phyloP scores from a whole-genome alignment of 257 asterid genomes.

The Ophiorrhiza pumila region DNA sequence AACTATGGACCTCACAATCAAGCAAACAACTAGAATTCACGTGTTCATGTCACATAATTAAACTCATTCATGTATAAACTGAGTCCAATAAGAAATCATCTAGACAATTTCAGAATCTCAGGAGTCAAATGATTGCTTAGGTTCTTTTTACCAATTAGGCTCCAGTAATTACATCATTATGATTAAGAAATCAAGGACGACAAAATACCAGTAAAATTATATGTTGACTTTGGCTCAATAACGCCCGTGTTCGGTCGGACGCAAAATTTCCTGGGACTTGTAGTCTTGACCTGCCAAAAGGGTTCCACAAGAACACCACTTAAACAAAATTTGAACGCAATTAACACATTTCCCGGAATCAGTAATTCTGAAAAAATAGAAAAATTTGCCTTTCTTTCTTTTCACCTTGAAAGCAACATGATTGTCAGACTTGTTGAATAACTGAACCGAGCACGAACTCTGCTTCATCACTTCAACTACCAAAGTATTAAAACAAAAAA shows the following conservation, averaged over 20 bases:
- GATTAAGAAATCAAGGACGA: not conserved
- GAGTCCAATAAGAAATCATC: not conserved
- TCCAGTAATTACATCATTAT: not conserved
- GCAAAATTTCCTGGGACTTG: slow-evolving; percentile 49
- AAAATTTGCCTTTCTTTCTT: not conserved
- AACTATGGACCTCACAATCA: not conserved
- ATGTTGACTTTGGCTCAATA: slow-evolving; percentile 36
- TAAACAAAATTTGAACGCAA: slow-evolving; percentile 2
- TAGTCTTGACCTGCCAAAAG: slow-evolving; percentile 48
- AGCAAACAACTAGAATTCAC: not conserved
- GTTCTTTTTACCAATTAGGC: not conserved
- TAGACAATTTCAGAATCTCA: not conserved
- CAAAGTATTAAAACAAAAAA: not conserved
- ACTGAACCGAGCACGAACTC: slow-evolving; percentile 33
- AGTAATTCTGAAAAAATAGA: not conserved
- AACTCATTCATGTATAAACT: not conserved
- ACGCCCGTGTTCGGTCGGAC: slow-evolving; percentile 48
- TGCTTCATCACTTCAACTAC: slow-evolving; percentile 42
- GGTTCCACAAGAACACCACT: not conserved
- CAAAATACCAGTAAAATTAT: slow-evolving; percentile 33
- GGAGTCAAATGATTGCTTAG: not conserved
- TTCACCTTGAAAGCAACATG: slow-evolving; percentile 46
- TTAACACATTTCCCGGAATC: not conserved
- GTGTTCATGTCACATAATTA: not conserved
- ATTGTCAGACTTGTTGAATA: slow-evolving; percentile 29